phyloP scores from a whole-genome alignment of 2,329 filamentous ascomycete genomes.

The Apiospora arundinis region DNA sequence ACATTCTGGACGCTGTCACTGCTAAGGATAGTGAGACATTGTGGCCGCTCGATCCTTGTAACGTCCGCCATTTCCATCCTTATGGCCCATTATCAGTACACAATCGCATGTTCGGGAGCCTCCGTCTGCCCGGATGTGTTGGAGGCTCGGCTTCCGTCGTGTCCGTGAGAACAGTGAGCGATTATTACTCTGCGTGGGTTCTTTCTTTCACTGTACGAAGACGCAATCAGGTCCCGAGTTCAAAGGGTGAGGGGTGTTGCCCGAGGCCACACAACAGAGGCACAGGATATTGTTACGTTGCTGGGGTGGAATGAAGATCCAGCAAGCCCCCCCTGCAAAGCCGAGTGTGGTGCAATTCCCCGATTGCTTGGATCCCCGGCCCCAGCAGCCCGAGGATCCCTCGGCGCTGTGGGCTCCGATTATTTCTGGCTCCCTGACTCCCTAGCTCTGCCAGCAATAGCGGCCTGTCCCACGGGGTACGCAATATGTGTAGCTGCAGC shows the following conservation, averaged over 20 bases:
- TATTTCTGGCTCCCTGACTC: not conserved
- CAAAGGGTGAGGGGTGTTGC: too few relatives aligned
- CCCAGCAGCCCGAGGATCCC: not conserved
- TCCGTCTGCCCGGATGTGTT: not conserved
- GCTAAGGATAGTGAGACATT: not conserved
- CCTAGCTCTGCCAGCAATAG: not conserved
- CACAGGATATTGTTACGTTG: not conserved
- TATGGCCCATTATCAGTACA: not conserved
- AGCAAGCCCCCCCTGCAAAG: not conserved
- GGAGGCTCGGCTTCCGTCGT: not conserved
- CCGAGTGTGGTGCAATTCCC: not conserved
- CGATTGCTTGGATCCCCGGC: not conserved
- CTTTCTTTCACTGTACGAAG: not conserved
- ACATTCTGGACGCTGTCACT: not conserved
- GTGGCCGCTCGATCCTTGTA: slow-evolving; percentile 3
- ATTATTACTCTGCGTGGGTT: too few relatives aligned
- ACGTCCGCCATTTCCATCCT: not conserved
- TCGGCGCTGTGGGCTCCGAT: not conserved
- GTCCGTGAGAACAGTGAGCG: not conserved
- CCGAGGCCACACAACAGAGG: not conserved
- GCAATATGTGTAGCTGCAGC: slow-evolving; percentile 6
- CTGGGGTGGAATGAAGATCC: not conserved
- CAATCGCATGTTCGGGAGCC: slow-evolving; percentile 10
- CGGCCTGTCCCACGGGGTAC: not conserved
- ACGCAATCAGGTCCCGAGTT: too few relatives aligned